Percentiles rank a stretch among this genome's conserved stretches.
phyloP scores from a whole-genome alignment of 164 flowering plant species.

The Annona squamosa region DNA sequence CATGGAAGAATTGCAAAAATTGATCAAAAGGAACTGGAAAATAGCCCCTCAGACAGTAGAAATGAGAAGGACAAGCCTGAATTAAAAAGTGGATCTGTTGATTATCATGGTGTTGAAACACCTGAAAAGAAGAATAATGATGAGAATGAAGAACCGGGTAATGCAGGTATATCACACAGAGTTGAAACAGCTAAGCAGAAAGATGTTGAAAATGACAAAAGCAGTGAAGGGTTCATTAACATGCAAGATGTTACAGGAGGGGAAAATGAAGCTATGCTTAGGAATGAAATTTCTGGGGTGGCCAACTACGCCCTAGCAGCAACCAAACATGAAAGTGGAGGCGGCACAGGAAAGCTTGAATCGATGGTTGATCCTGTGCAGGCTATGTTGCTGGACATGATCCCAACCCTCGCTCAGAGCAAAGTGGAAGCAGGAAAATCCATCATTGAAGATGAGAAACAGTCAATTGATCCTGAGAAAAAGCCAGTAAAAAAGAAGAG shows the following conservation, averaged over 20 bases:
- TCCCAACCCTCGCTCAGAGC: slow-evolving; percentile 57
- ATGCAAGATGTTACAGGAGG: slow-evolving; percentile 11
- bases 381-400: slow-evolving; percentile 72
- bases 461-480: slow-evolving; percentile 14
- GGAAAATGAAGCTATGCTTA: slow-evolving; percentile 5
- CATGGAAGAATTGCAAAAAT: slow-evolving; percentile 44
- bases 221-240: slow-evolving; percentile 5
- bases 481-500: slow-evolving; percentile 62
- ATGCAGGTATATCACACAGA: slow-evolving; percentile 15
- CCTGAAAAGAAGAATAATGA: slow-evolving; percentile 9
- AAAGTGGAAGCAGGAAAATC: slow-evolving; percentile 20
- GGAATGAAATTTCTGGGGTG: slow-evolving; percentile 9
- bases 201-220: slow-evolving; percentile 8
- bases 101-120: neutral
- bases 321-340: slow-evolving; percentile 5
- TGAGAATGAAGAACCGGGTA: slow-evolving; percentile 11
- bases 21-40: slow-evolving; percentile 41
- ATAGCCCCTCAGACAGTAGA: slow-evolving; percentile 27
- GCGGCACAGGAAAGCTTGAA: slow-evolving; percentile 27
- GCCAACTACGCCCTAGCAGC: neutral
- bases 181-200: slow-evolving; percentile 8
- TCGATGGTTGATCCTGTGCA: slow-evolving; percentile 60
- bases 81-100: slow-evolving; percentile 7
- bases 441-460: slow-evolving; percentile 16
- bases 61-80: slow-evolving; percentile 9